Base-by-base conservation (phyloP, 2,329 filamentous ascomycete species). In the Akanthomyces lecanii region DNA sequence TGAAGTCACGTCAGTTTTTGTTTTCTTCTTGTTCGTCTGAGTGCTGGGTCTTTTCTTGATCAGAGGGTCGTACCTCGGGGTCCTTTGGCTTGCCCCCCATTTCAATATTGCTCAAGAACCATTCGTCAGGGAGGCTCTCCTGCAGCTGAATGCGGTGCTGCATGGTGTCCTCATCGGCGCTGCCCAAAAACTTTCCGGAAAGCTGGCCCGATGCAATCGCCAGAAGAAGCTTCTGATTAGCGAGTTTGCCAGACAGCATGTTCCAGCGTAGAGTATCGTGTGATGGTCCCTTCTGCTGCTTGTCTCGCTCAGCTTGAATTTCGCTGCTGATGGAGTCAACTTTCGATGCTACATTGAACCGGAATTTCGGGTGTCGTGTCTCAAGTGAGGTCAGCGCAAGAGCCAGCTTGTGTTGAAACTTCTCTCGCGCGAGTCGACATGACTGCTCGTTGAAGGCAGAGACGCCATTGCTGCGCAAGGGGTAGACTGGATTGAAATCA, bases 181-280 rank as follows among this genome's bases (percentile, higher is more conserved):
- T 53, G 10, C 72, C 76, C 16, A 78, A 65, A 54, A 68, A 74
- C 0, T 65, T 45, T 0, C 73, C 64, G 4, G 67, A 65, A 1
- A 75, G 63, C 4, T 66, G 61, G 0, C 72, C 72, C 1, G 67
- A 67, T 10, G 72, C 63, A 2, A 75, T 63, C 1, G 72, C 73
- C 5, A 70, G 65, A 21, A 72, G 70, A 64, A 79, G 74, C 18
- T 71, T 70, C 5, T 71, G 63, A 11, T 72, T 63, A 1, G 54
- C 61, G 5, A 72, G 64, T 10, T 76, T 58, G 14, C 66, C 65
- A 21, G 65, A 54, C 0, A 78, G 69, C 11, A 68, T 63, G n/a
- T 69, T 71, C 76, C 76, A 78, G 30, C 73, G 76, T 8, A 66
- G 63, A n/a, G 69, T 67, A 60, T 78, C 74, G 2, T 67, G 69